Evolutionary conservation across 352 stramenopile species (phyloP).

Genomic region (Phytophthora constricta): DNA sequence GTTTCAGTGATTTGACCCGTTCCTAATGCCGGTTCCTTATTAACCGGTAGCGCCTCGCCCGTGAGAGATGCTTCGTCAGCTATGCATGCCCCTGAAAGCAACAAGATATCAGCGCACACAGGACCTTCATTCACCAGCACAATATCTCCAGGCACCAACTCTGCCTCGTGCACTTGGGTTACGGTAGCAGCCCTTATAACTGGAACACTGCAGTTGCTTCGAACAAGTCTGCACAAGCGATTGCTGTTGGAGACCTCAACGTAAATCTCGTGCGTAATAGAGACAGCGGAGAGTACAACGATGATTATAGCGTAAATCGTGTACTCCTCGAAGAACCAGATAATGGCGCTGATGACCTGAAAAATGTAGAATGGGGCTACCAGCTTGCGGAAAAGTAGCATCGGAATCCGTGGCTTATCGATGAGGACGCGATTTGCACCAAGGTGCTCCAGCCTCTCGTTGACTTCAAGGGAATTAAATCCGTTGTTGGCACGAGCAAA

Average conservation of each 20-base stretch:
- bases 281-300: constrained; percentile 47
- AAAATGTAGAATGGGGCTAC: constrained; percentile 72
- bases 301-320: constrained; percentile 58
- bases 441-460: constrained; percentile 40
- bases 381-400: constrained; percentile 59
- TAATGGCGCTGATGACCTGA: constrained; percentile 54
- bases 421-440: constrained; percentile 62
- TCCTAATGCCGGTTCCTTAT: constrained; percentile 35
- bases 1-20: constrained; percentile 35
- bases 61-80: constrained; percentile 60
- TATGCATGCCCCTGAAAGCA: constrained; percentile 53
- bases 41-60: constrained; percentile 47
- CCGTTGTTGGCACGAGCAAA: constrained; percentile 34
- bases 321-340: constrained; percentile 63
- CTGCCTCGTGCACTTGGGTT: constrained; percentile 35
- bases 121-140: constrained; percentile 40
- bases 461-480: constrained; percentile 24
- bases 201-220: constrained; percentile 38
- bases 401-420: constrained; percentile 39
- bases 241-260: constrained; percentile 54
- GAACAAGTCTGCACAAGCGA: constrained; percentile 47
- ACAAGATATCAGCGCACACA: constrained; percentile 54
- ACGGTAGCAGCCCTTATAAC: constrained; percentile 30
- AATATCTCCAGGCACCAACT: constrained; percentile 63
- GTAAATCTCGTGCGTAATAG: constrained; percentile 59